These are phyloP conservation scores for Arachnopeziza araneosa DNA, from an alignment of 2,329 filamentous ascomycete species.

Conservation along the genomic window DNA sequence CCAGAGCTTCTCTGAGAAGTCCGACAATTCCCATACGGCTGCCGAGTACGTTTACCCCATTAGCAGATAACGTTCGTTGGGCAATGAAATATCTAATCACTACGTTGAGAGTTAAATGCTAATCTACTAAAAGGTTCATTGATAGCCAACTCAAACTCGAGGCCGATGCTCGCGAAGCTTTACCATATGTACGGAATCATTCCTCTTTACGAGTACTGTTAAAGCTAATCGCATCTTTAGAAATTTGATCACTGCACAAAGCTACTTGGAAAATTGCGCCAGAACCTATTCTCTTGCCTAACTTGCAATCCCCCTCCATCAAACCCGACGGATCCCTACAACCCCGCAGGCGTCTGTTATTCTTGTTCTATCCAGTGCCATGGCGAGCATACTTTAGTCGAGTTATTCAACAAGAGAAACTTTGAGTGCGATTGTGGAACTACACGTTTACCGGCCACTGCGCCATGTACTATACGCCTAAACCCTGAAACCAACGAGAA, in stretches of 20 bases:
- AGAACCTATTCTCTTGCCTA: constrained; percentile 85
- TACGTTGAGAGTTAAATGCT: neutral
- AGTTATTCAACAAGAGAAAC: constrained; percentile 92
- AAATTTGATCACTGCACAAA: constrained; percentile 93
- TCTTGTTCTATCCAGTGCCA: constrained; percentile 96
- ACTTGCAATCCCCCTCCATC: constrained; percentile 83
- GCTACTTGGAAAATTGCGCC: constrained; percentile 79
- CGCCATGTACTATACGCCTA: constrained; percentile 70
- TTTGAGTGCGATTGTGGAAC: constrained; percentile 97
- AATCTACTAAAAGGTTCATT: constrained; percentile 62
- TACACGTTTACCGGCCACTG: constrained; percentile 60
- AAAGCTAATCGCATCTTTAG: constrained; percentile 38
- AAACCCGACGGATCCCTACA: constrained; percentile 56
- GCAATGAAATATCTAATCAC: neutral
- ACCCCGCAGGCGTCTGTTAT: constrained; percentile 84
- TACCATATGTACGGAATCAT: constrained; percentile 71
- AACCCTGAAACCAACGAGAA: constrained; percentile 69
- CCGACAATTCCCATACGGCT: constrained; percentile 49
- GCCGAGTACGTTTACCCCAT: constrained; percentile 29
- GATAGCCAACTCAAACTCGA: constrained; percentile 85
- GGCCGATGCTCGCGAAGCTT: constrained; percentile 87
- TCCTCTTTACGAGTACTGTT: neutral
- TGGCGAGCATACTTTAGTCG: constrained; percentile 88
- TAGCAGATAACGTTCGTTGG: neutral
- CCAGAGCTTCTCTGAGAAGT: constrained; percentile 54